A percentile compares a stretch with the other conserved stretches of the same genome.
phyloP scores from a whole-genome alignment of 2,329 filamentous ascomycete genomes.

The Paraconiothyrium sp. region DNA sequence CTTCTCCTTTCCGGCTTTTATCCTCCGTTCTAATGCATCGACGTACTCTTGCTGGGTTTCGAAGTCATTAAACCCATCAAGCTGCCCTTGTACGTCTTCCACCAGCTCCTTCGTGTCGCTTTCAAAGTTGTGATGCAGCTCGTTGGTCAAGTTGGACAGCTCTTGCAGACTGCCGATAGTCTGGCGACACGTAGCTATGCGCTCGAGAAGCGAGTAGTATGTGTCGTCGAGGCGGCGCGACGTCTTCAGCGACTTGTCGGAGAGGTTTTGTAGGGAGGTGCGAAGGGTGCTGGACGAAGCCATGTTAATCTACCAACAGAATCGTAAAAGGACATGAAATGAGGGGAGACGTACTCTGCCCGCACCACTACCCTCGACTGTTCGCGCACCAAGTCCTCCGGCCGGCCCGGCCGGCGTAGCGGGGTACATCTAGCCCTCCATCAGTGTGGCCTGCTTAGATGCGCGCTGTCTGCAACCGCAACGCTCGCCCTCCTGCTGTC shows the following conservation, averaged over 20 bases:
- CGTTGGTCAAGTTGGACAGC: slow-evolving; percentile 69
- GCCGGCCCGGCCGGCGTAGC: slow-evolving; percentile 41
- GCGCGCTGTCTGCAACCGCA: slow-evolving; percentile 22
- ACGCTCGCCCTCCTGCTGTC: slow-evolving; percentile 39
- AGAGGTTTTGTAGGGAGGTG: slow-evolving; percentile 57
- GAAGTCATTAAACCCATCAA: slow-evolving; percentile 70
- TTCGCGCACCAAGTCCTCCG: slow-evolving; percentile 52
- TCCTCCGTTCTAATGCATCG: slow-evolving; percentile 67
- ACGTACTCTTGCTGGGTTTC: slow-evolving; percentile 72
- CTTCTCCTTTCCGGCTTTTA: slow-evolving; percentile 67
- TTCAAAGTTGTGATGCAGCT: slow-evolving; percentile 68
- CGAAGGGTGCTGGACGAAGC: slow-evolving; percentile 48
- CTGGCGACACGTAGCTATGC: slow-evolving; percentile 69
- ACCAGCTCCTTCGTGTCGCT: slow-evolving; percentile 68
- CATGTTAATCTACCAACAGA: slow-evolving; percentile 27
- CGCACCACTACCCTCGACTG: slow-evolving; percentile 46
- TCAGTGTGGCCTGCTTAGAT: slow-evolving; percentile 20
- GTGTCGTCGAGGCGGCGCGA: slow-evolving; percentile 76
- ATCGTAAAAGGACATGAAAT: background rate
- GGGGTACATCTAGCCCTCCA: slow-evolving; percentile 22
- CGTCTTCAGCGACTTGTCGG: slow-evolving; percentile 68
- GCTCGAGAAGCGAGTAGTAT: slow-evolving; percentile 78
- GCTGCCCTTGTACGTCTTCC: slow-evolving; percentile 67
- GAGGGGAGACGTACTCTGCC: slow-evolving; percentile 43
- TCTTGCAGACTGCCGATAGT: slow-evolving; percentile 73